phyloP scores from a whole-genome alignment of 169 alveolate species.

The Plasmodium vivax region DNA sequence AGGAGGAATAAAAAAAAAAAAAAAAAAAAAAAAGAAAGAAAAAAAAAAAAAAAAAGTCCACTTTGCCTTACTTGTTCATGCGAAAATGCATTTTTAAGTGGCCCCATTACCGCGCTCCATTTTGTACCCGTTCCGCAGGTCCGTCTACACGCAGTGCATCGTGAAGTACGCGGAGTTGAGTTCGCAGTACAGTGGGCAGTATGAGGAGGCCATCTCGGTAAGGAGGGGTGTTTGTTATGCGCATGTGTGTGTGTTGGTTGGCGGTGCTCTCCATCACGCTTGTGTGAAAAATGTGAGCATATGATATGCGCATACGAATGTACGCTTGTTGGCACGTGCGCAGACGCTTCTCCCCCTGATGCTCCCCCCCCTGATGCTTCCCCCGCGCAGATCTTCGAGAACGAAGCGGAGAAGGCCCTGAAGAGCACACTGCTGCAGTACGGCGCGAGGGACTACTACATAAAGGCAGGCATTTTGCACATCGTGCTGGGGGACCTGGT shows the following conservation, averaged over 20 bases:
- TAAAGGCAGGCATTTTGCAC: conserved; percentile 78
- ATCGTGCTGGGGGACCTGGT: conserved; percentile 66
- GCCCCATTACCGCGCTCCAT: not conserved
- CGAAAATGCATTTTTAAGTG: not conserved
- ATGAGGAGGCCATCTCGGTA: conserved; percentile 75
- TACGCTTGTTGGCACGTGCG: not conserved
- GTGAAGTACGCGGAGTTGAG: conserved; percentile 74
- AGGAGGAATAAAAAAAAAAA: conserved; percentile 16
- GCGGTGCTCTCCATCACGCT: not conserved
- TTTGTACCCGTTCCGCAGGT: conserved; percentile 3
- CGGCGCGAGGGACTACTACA: conserved; percentile 76
- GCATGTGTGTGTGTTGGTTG: not conserved
- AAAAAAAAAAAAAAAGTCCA: not conserved
- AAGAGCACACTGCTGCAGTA: conserved; percentile 67
- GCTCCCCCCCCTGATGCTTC: not conserved
- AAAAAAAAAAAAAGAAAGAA: not conserved
- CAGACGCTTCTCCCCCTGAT: not conserved
- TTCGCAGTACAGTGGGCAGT: conserved; percentile 54
- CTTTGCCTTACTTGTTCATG: not conserved
- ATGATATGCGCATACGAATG: not conserved
- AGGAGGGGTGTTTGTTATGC: not conserved
- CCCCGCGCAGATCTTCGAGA: conserved; percentile 52
- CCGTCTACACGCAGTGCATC: conserved; percentile 67
- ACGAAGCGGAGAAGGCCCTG: conserved; percentile 77
- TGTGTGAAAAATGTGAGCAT: not conserved